Percentiles rank a stretch among this genome's conserved stretches.
These are phyloP conservation scores for Coelastrella sp. DNA, from an alignment of 139 green algal genomes.

Conservation along the genomic window DNA sequence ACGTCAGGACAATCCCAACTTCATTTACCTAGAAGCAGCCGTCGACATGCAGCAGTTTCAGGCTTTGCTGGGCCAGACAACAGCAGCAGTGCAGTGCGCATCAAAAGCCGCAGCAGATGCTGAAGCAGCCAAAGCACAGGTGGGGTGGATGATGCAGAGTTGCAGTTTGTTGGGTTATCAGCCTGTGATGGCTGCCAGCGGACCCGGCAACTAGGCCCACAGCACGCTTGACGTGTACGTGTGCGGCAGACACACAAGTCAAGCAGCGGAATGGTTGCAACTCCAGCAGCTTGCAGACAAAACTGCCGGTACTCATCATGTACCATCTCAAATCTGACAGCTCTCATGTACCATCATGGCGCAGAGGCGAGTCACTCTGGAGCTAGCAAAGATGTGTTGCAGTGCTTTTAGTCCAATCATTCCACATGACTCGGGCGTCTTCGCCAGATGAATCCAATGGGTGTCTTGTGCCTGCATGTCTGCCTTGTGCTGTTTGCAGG, in stretches of 20 bases:
- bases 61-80: background rate
- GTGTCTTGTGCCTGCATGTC: background rate
- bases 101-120: constrained; percentile 15
- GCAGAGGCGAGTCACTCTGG: no score
- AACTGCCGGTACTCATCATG: no score
- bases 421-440: background rate
- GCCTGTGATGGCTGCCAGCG: background rate
- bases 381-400: background rate
- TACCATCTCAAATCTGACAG: no score
- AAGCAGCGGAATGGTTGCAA: no score
- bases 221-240: background rate
- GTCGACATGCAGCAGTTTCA: constrained; percentile 12
- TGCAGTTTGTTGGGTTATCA: background rate
- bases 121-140: background rate
- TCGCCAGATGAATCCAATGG: background rate
- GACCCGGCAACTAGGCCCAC: background rate
- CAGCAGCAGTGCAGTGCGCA: constrained; percentile 4
- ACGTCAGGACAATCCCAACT: constrained; percentile 1
- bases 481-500: background rate
- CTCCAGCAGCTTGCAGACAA: no score
- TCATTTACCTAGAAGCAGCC: constrained; percentile 34
- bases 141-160: background rate
- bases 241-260: no score
- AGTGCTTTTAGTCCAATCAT: background rate
- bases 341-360: no score